Base-by-base conservation (phyloP, 83 land plant genomes). In the Picea engelmannii region DNA sequence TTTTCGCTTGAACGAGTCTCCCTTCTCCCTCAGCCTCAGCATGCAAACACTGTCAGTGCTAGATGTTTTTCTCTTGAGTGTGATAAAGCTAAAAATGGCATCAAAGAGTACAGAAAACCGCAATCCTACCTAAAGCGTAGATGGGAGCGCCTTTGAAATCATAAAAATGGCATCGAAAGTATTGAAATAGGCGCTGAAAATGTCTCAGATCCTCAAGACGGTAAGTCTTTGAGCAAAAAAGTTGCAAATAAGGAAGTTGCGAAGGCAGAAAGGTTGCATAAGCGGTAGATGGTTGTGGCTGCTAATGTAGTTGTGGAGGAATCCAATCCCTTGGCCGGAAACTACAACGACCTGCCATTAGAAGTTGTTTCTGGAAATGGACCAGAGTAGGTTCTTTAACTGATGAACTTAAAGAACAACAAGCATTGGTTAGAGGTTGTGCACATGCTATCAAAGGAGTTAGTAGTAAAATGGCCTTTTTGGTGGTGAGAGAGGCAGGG, bases 321-420 rank as follows among this genome's bases (percentile, higher is more conserved):
- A 40, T 89, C 82, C 74, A 92, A 94, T 80, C 92, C 96, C 0
- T 85, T 95, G 62, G 77, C 91, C 11, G 82, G 8, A 4, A 90
- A 90, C 78, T 96, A 96, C 79, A 96, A 96, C 42, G 98, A 96
- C 60, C 84, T 92, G 20, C 83, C 90, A 0, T 25, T 95, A 64
- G 70, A 55, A 10, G 87, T 81, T 17, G 70, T 96, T 49, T 91
- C 24, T 82, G 87, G 20, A 75, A 25, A n/a, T 95, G 99, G 99
- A 89, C 92, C 8, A 84, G 82, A 31, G 86, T 96, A 1, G 62
- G 83, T 40, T 59, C 9, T 3, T 70, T 96, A 79, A 75, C 44
- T 2, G 65, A 59, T 38, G 89, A 64, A 27, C 20, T 92, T 67
- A 78, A 84, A 82, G 96, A 82, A 55, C 27, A 80, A 84, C 60